Percentiles rank a stretch among this genome's conserved stretches.
Evolutionary conservation across 139 green algal genomes (phyloP).

Genomic region (Nannochloris sp.): DNA sequence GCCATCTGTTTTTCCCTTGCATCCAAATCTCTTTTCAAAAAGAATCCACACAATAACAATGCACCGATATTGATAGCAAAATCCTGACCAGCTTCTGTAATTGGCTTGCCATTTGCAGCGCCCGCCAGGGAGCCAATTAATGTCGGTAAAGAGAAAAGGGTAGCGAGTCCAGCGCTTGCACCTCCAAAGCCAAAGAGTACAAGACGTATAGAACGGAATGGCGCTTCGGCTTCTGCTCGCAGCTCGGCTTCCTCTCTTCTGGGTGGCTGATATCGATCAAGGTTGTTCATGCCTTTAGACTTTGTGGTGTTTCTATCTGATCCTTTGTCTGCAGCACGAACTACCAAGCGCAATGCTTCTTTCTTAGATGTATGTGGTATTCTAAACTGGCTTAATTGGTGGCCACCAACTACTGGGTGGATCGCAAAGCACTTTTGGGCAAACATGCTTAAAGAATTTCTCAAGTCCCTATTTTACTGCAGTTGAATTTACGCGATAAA

Average conservation of each 20-base stretch:
- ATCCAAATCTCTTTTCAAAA: constrained; percentile 39
- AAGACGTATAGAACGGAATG: constrained; percentile 54
- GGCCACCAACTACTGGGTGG: too few relatives aligned
- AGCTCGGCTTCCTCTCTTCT: constrained; percentile 31
- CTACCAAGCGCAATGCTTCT: too few relatives aligned
- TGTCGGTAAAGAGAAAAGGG: constrained; percentile 48
- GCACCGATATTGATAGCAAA: constrained; percentile 61
- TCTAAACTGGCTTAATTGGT: too few relatives aligned
- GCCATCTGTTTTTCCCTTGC: constrained; percentile 65
- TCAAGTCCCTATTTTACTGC: too few relatives aligned
- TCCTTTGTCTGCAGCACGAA: too few relatives aligned
- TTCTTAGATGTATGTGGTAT: too few relatives aligned
- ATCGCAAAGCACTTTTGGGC: too few relatives aligned
- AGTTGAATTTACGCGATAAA: too few relatives aligned
- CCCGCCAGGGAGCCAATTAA: constrained; percentile 51
- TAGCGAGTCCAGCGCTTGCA: constrained; percentile 42
- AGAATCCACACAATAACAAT: constrained; percentile 31
- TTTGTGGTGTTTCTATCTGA: too few relatives aligned
- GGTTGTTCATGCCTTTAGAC: too few relatives aligned
- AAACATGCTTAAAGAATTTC: too few relatives aligned
- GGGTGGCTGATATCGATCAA: constrained; percentile 13
- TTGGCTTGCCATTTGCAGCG: constrained; percentile 39
- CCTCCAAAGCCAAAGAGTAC: constrained; percentile 59
- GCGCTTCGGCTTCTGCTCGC: constrained; percentile 56
- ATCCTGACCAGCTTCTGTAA: constrained; percentile 48